phyloP scores from a whole-genome alignment of 192 early-diverging fungal genomes.

The Podila minutissima region DNA sequence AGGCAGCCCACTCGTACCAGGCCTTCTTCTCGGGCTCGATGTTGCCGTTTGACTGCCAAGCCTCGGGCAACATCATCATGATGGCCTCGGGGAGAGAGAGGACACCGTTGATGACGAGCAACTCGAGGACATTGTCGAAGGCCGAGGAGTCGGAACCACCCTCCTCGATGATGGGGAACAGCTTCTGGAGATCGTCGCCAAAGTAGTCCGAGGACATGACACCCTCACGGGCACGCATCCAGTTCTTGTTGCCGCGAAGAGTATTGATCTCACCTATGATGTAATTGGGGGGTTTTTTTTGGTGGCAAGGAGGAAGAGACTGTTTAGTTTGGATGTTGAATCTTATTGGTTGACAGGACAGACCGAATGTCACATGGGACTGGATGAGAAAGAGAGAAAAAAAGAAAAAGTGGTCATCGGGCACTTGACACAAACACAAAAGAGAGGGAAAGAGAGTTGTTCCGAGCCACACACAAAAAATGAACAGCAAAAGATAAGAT shows the following conservation, averaged over 20 bases:
- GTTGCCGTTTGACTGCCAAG: constrained; percentile 91
- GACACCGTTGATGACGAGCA: constrained; percentile 91
- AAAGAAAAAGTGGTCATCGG: constrained; percentile 15
- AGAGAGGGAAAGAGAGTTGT: not conserved
- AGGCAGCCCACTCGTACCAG: constrained; percentile 98
- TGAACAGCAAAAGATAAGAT: constrained; percentile 37
- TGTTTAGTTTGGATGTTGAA: not conserved
- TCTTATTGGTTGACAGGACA: constrained; percentile 20
- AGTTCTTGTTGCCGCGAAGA: constrained; percentile 98
- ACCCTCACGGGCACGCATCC: constrained; percentile 99
- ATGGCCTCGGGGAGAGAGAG: constrained; percentile 94
- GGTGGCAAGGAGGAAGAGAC: not conserved
- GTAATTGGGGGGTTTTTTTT: not conserved
- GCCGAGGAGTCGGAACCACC: constrained; percentile 97
- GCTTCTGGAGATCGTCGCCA: constrained; percentile 76
- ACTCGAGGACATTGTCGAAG: constrained; percentile 96
- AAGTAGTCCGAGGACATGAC: constrained; percentile 89
- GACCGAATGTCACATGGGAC: constrained; percentile 42
- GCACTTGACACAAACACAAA: not conserved
- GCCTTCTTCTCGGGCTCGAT: constrained; percentile 90
- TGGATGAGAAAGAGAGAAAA: not conserved
- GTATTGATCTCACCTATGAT: constrained; percentile 95
- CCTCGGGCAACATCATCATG: constrained; percentile 99
- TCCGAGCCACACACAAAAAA: constrained; percentile 1
- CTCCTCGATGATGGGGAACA: constrained; percentile 96